Percentiles rank a stretch among this genome's conserved stretches.
phyloP scores from a whole-genome alignment of 1,284 basidiomycete genomes.

The Xanthoconium separans region DNA sequence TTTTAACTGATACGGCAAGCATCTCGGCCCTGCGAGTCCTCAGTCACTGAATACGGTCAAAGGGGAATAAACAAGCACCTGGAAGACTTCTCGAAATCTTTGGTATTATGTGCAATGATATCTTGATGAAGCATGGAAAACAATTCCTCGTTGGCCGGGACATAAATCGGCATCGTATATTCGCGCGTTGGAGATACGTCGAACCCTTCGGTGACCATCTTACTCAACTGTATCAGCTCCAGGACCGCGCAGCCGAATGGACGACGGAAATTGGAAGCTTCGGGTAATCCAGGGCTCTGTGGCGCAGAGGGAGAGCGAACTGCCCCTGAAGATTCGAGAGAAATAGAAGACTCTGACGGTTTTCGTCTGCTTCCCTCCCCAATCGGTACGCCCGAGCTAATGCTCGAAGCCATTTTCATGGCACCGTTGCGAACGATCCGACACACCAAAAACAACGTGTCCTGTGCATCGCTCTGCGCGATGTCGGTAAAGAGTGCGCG shows the following conservation, averaged over 20 bases:
- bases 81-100: conserved; percentile 83
- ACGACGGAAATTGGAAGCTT: conserved; percentile 65
- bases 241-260: conserved; percentile 95
- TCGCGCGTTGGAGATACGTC: conserved; percentile 68
- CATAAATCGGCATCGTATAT: conserved; percentile 87
- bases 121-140: conserved; percentile 96
- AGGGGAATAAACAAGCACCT: conserved; percentile 48
- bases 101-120: conserved; percentile 79
- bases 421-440: conserved; percentile 88
- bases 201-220: conserved; percentile 59
- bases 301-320: conserved; percentile 16
- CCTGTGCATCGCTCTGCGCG: conserved; percentile 80
- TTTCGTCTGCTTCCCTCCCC: conserved; percentile 43
- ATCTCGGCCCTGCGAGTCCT: conserved; percentile 65
- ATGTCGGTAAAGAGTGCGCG: conserved; percentile 91
- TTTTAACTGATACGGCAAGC: conserved; percentile 86
- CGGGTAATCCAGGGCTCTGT: conserved; percentile 27
- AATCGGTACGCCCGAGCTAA: conserved; percentile 48
- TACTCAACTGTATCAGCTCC: conserved; percentile 77
- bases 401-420: conserved; percentile 69
- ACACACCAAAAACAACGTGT: conserved; percentile 85
- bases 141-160: conserved; percentile 79
- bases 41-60: conserved; percentile 4
- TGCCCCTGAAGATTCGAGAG: conserved; percentile 30
- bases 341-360: conserved; percentile 50